These are phyloP conservation scores for Metarhizium sp. DNA, from an alignment of 2,329 filamentous ascomycete genomes.

Conservation along the genomic window DNA sequence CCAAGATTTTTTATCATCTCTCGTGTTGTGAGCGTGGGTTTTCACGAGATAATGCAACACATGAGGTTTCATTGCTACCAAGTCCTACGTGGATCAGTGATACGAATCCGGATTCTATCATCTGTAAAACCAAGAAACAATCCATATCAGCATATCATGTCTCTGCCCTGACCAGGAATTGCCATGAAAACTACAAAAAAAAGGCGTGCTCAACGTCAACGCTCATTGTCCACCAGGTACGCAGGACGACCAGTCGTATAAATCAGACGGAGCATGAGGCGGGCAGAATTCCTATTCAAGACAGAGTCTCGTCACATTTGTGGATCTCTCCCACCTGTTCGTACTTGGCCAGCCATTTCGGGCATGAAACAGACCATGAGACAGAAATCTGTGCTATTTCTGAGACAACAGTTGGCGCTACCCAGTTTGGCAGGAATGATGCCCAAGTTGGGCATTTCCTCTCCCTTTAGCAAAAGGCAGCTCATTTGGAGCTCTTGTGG, in stretches of 20 bases:
- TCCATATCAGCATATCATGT: no score
- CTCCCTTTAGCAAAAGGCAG: not conserved
- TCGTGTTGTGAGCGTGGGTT: not conserved
- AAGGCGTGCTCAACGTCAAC: no score
- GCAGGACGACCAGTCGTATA: not conserved
- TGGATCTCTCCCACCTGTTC: not conserved
- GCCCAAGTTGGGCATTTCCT: not conserved
- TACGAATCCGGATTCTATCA: no score
- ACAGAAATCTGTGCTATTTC: not conserved
- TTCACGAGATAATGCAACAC: not conserved
- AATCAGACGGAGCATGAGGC: not conserved
- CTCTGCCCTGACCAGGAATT: no score
- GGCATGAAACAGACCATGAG: not conserved
- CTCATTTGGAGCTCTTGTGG: not conserved
- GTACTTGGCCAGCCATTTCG: not conserved
- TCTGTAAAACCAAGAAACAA: no score
- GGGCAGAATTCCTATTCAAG: conserved; percentile 2
- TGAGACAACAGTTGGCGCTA: no score
- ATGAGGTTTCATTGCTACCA: not conserved
- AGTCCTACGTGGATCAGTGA: no score
- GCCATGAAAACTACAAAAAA: no score
- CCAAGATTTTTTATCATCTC: not conserved
- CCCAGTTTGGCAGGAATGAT: not conserved
- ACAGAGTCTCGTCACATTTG: conserved; percentile 1
- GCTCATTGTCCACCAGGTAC: no score